A percentile compares a stretch with the other conserved stretches of the same genome.
Conservation (phyloP, 306 rosid genomes). For the Ormosia semicastrata region DNA sequence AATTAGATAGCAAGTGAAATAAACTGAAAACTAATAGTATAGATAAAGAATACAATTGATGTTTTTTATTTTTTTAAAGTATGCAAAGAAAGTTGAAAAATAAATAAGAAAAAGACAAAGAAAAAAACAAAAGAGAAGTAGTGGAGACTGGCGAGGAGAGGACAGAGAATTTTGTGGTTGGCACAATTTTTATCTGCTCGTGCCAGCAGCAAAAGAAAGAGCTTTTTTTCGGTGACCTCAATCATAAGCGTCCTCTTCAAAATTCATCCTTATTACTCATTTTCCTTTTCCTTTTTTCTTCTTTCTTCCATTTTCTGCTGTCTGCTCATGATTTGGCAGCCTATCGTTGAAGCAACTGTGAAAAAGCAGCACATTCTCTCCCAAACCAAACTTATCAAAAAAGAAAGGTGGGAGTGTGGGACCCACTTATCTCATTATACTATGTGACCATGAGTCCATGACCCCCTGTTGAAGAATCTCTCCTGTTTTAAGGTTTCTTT, state of each 20-base stretch:
- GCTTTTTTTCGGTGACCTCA: constrained; percentile 15
- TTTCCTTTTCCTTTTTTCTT: not conserved
- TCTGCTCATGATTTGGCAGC: not conserved
- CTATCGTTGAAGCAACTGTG: not conserved
- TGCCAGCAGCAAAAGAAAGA: constrained; percentile 8
- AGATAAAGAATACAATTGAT: not conserved
- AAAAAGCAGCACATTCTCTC: not conserved
- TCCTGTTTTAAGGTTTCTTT: constrained; percentile 28
- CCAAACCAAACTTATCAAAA: not conserved
- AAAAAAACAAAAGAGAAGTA: not conserved
- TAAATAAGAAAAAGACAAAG: not conserved
- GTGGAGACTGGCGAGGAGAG: not conserved
- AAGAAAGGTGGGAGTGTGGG: not conserved
- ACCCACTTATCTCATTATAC: constrained; percentile 20
- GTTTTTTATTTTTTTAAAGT: not conserved
- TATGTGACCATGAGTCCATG: not conserved
- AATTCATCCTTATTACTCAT: not conserved
- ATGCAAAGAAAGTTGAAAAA: not conserved
- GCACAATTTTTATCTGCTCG: not conserved
- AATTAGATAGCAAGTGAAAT: not conserved
- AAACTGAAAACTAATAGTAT: too few relatives aligned
- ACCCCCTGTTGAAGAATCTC: constrained; percentile 25
- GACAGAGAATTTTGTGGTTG: constrained; percentile 30
- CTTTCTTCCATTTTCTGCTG: not conserved
- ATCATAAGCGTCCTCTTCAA: constrained; percentile 14